Evolutionary conservation across 257 asterid genomes (phyloP), one percentile per base, ranked within the genome.

Genomic region (Anisodus acutangulus): DNA sequence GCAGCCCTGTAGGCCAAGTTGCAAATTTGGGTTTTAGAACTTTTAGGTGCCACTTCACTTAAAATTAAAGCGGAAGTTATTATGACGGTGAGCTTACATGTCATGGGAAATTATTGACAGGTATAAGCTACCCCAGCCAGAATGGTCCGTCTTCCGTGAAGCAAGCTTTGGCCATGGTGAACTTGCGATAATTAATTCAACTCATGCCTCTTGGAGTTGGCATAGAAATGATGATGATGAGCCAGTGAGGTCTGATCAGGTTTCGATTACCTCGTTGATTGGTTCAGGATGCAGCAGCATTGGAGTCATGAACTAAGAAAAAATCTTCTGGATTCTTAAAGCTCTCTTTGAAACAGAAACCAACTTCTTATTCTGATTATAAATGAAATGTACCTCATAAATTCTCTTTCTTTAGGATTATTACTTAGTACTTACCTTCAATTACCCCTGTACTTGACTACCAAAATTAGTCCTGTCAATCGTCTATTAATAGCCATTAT

Each of bases 111-210:
- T 58, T 19, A 31, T 79, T 45, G 16, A 39, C 90, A 97, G 98
- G 91, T 97, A 90, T 88, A 49, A 64, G 49, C 67, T 88, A 13
- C 95, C 95, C 60, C 88, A 86, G 81, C 97, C 99, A 0, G 88
- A 90, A 54, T 97, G 99, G 98, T 95, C 99, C 4, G 90, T 83
- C 5, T 97, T 97, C 88, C 95, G 97, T 0, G 98, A 97, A 85
- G 99, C 99, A 49, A 95, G 98, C 88, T 97, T 97, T 55, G 98
- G 98, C 6, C 99, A 97, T 82, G 99, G 99, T 1, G 98, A 94
- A 89, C 86, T 95, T 53, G 90, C 82, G 85, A 86, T 95, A 62
- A 90, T 78, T 81, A 95, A 95, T 87, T 79, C 94, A 22, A 92
- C 93, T 81, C 98, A 97, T 87, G 96, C 98, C 8, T 91, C 88